Evolutionary conservation across 1,284 basidiomycete species (phyloP).

Genomic region (Pseudozyma hubeiensis): DNA sequence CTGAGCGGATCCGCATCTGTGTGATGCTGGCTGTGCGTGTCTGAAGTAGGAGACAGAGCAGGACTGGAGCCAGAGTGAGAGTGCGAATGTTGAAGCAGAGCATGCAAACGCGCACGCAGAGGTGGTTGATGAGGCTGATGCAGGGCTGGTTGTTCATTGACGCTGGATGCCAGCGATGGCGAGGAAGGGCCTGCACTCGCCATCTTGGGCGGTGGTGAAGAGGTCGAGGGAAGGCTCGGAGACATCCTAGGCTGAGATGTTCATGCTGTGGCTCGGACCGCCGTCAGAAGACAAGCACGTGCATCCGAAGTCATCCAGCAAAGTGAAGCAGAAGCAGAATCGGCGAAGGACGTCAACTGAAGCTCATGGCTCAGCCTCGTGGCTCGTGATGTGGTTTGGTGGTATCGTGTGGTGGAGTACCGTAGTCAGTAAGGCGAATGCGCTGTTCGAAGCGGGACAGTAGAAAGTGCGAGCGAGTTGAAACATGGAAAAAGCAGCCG

Average conservation of each 20-base stretch:
- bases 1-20: slow-evolving; percentile 13
- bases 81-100: slow-evolving; percentile 33
- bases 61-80: slow-evolving; percentile 33
- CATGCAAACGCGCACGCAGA: slow-evolving; percentile 31
- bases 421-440: too few species aligned
- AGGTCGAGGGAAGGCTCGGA: slow-evolving; percentile 4
- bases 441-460: too few species aligned
- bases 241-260: background rate
- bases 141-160: background rate
- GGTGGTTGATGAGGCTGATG: slow-evolving; percentile 22
- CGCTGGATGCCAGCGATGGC: slow-evolving; percentile 3
- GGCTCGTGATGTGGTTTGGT: background rate
- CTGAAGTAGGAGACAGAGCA: slow-evolving; percentile 27
- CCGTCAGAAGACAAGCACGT: slow-evolving; percentile 12
- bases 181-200: slow-evolving; percentile 17
- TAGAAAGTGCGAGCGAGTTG: too few species aligned
- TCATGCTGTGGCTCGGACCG: slow-evolving; percentile 6
- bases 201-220: slow-evolving; percentile 5
- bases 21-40: slow-evolving; percentile 21
- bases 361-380: background rate
- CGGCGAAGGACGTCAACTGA: background rate
- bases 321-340: background rate
- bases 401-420: background rate
- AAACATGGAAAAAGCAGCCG: too few species aligned
- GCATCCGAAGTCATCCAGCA: background rate